Base-by-base conservation (phyloP, 1,284 basidiomycete genomes). In the Ganoderma leucocontextum region DNA sequence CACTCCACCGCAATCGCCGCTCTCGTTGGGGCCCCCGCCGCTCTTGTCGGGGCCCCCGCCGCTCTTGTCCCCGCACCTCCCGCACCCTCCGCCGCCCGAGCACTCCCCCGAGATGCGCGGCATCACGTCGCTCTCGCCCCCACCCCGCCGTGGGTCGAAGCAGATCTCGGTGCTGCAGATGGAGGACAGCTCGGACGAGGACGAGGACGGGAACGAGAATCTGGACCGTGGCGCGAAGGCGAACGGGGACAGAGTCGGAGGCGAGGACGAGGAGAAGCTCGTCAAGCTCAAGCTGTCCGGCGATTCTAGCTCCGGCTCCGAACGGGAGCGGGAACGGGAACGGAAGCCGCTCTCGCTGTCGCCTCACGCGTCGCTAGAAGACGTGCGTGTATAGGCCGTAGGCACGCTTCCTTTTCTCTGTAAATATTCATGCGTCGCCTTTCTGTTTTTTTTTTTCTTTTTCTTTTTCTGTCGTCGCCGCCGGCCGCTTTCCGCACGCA, bases 51-150 rank as follows among this genome's bases (percentile, higher is more conserved):
- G 70, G 19, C 17, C 49, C 12, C 17, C 63, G 25, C 69, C 82
- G 25, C 60, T 72, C 58, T 55, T 44, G 35, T 33, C 66, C 9
- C 68, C 67, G 17, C 42, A 57, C 13, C 36, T 64, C 42, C 66
- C 66, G 4, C 67, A 64, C 25, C 74, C 79, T 12, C 75, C 79
- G 62, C 33, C 36, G 29, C 78, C 80, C 2, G 81, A 83, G 63
- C 72, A 72, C 53, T 80, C 80, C 49, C 78, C 79, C 19, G 79
- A 79, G 12, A 74, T 74, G 55, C 76, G 78, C 12, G 86, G 85
- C 65, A 77, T 87, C 65, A 86, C 84, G n/a, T 85, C 87, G 33
- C 78, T 91, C 39, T 86, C 86, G 10, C 89, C 89, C 5, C 88
- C 89, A 12, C 89, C 89, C 12, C 84, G 89, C 33, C 83, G 88